phyloP scores from a whole-genome alignment of 2,329 filamentous ascomycete genomes.

The Phialophora verrucosa region DNA sequence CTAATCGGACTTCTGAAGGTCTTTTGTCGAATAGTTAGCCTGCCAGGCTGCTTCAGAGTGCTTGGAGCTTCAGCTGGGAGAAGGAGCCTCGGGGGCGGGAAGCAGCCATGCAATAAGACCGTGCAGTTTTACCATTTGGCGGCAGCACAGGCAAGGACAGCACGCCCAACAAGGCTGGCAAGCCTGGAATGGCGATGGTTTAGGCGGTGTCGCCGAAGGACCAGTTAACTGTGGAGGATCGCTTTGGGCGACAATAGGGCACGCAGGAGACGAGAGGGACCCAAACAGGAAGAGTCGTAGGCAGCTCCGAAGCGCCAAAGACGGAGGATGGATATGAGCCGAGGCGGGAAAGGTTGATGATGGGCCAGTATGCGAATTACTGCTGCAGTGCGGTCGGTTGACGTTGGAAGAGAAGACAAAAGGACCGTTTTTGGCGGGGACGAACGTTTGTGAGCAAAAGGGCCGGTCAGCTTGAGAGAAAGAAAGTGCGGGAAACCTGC shows the following conservation, averaged over 20 bases:
- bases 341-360: slow-evolving; percentile 10
- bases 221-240: slow-evolving; percentile 8
- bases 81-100: slow-evolving; percentile 19
- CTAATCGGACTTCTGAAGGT: slow-evolving; percentile 28
- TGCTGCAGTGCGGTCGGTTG: slow-evolving; percentile 7
- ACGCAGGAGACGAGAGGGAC: neutral
- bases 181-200: slow-evolving; percentile 20
- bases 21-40: slow-evolving; percentile 28
- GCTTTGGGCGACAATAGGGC: neutral
- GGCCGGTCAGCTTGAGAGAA: neutral
- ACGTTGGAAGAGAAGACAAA: slow-evolving; percentile 24
- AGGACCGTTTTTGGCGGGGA: slow-evolving; percentile 20
- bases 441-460: neutral
- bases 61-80: slow-evolving; percentile 25
- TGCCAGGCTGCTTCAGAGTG: slow-evolving; percentile 20
- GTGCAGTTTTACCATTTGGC: slow-evolving; percentile 9
- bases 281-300: slow-evolving; percentile 3
- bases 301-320: neutral
- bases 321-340: slow-evolving; percentile 1
- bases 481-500: neutral
- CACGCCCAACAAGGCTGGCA: slow-evolving; percentile 7
- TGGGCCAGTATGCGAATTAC: neutral
- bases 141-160: slow-evolving; percentile 19
- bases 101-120: slow-evolving; percentile 19
- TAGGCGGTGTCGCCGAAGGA: slow-evolving; percentile 30